phyloP scores from a whole-genome alignment of 805 yeast species.

The Scheffersomyces coipomensis region DNA sequence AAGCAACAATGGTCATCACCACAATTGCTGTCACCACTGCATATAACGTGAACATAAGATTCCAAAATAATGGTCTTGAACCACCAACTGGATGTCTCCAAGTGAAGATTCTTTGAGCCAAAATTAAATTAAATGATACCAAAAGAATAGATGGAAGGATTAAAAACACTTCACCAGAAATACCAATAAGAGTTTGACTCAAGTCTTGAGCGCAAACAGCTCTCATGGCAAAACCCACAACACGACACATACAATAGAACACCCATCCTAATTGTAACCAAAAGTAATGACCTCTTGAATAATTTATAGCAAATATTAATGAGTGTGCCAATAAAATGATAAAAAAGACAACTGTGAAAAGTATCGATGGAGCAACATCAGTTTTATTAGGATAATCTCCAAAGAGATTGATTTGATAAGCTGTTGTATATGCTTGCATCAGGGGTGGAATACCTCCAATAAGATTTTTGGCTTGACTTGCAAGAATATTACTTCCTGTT shows the following conservation, averaged over 20 bases:
- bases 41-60: slow-evolving; percentile 49
- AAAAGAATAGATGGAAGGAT: slow-evolving; percentile 59
- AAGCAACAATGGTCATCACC: slow-evolving; percentile 67
- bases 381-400: slow-evolving; percentile 55
- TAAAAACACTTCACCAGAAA: slow-evolving; percentile 55
- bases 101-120: slow-evolving; percentile 72
- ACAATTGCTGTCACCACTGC: slow-evolving; percentile 55
- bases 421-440: slow-evolving; percentile 35
- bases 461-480: slow-evolving; percentile 27
- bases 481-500: slow-evolving; percentile 24
- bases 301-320: slow-evolving; percentile 47
- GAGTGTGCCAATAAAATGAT: slow-evolving; percentile 48
- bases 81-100: slow-evolving; percentile 79
- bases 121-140: slow-evolving; percentile 57
- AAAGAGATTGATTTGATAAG: slow-evolving; percentile 48
- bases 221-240: slow-evolving; percentile 60
- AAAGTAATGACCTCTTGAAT: slow-evolving; percentile 58
- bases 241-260: slow-evolving; percentile 51
- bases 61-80: slow-evolving; percentile 49
- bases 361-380: slow-evolving; percentile 61
- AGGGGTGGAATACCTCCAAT: slow-evolving; percentile 42
- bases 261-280: slow-evolving; percentile 53
- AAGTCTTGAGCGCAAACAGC: slow-evolving; percentile 58
- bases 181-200: slow-evolving; percentile 45
- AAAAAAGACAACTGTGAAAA: slow-evolving; percentile 54